Evolutionary conservation across 805 yeast genomes (phyloP).

Genomic region (Yamadazyma phyllophila): DNA sequence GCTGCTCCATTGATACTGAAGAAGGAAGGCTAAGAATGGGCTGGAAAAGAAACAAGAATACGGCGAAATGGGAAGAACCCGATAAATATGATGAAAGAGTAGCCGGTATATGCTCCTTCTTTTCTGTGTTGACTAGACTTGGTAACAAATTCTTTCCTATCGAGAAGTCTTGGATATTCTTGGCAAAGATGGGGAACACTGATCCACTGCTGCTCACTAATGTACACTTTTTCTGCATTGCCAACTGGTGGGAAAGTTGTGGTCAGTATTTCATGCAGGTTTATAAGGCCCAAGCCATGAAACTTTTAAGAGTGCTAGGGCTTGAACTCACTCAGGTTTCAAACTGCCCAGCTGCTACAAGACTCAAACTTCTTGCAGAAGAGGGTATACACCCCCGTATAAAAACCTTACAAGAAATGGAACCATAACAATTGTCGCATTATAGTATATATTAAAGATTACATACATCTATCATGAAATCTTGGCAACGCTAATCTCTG

Average conservation of each 20-base stretch:
- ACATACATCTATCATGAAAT: too few relatives aligned
- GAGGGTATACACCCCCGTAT: conserved; percentile 62
- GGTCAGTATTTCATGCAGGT: conserved; percentile 52
- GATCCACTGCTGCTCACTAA: conserved; percentile 51
- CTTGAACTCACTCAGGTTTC: conserved; percentile 26
- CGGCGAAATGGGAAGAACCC: conserved; percentile 56
- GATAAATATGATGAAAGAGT: conserved; percentile 79
- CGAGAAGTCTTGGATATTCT: conserved; percentile 57
- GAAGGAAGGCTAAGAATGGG: conserved; percentile 86
- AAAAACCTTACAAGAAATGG: conserved; percentile 46
- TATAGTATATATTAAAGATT: neutral
- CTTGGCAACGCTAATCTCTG: too few relatives aligned
- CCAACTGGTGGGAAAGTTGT: conserved; percentile 92
- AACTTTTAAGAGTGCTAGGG: conserved; percentile 26
- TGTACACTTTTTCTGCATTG: conserved; percentile 67
- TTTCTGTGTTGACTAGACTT: conserved; percentile 65
- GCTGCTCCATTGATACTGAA: conserved; percentile 73
- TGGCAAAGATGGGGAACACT: conserved; percentile 70
- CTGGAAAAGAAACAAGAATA: conserved; percentile 57
- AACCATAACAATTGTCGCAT: conserved; percentile 8
- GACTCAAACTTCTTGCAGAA: conserved; percentile 74
- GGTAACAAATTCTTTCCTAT: conserved; percentile 45
- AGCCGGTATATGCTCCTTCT: conserved; percentile 80
- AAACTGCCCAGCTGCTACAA: conserved; percentile 72
- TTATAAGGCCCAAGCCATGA: conserved; percentile 70